phyloP scores from a whole-genome alignment of 23 red algal species.

The Gracilaria domingensis region DNA sequence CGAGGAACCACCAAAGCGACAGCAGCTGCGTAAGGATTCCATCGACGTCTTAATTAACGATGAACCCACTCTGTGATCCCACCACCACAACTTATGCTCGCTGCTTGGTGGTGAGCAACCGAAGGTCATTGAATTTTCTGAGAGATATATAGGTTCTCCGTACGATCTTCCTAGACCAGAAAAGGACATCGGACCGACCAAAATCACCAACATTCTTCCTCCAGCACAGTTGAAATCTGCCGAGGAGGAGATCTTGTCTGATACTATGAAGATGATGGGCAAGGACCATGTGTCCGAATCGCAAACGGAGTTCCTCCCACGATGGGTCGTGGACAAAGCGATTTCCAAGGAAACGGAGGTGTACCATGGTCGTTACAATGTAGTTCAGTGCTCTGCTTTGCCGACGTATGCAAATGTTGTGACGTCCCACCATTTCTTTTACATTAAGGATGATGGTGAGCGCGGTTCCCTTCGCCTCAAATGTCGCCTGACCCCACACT shows the following conservation, averaged over 20 bases:
- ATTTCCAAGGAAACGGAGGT: background rate
- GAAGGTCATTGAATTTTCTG: background rate
- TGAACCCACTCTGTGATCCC: too few relatives aligned
- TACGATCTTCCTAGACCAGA: background rate
- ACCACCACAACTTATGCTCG: too few relatives aligned
- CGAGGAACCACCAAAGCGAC: too few relatives aligned
- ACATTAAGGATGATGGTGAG: background rate
- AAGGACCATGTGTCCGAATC: background rate
- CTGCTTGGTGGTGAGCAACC: background rate
- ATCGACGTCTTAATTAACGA: background rate
- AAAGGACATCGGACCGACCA: background rate
- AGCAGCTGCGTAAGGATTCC: background rate
- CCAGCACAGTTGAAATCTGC: background rate
- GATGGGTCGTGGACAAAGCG: background rate
- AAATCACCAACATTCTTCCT: too few relatives aligned
- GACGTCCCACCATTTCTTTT: conserved; percentile 16
- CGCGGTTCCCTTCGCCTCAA: background rate
- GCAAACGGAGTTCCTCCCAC: background rate
- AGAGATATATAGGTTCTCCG: background rate
- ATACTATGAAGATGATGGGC: too few relatives aligned
- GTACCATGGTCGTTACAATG: background rate
- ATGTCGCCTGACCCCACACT: background rate
- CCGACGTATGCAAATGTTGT: background rate
- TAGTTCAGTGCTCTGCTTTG: background rate
- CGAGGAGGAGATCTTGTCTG: background rate